Conservation (phyloP, 768 basidiomycete genomes). For the Nidularia pulvinata region DNA sequence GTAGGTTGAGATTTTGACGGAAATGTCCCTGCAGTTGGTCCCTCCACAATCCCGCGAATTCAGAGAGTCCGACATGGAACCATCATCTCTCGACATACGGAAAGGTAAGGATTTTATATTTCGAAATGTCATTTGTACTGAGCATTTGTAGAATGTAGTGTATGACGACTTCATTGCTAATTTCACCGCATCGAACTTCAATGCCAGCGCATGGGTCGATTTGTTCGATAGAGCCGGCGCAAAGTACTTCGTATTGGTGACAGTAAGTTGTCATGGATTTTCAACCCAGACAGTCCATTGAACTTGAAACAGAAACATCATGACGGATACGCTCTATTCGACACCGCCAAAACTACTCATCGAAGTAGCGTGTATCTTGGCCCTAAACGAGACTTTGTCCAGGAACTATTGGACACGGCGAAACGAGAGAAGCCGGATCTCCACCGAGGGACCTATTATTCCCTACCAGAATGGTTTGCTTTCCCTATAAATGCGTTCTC, state of each 20-base stretch:
- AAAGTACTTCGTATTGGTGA: slow-evolving; percentile 60
- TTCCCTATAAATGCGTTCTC: no score
- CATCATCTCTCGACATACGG: slow-evolving; percentile 54
- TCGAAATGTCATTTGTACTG: not conserved
- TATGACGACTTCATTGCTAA: slow-evolving; percentile 61
- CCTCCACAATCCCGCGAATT: slow-evolving; percentile 30
- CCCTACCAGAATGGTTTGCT: slow-evolving; percentile 51
- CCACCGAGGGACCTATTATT: slow-evolving; percentile 59
- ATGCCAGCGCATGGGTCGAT: slow-evolving; percentile 54
- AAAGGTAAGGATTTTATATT: slow-evolving; percentile 12
- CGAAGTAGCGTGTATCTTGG: slow-evolving; percentile 46
- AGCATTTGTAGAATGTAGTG: slow-evolving; percentile 35
- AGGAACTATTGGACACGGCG: slow-evolving; percentile 48
- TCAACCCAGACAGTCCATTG: no score
- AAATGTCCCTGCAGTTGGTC: slow-evolving; percentile 23
- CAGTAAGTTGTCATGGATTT: slow-evolving; percentile 24
- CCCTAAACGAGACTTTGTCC: slow-evolving; percentile 50
- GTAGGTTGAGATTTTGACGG: no score
- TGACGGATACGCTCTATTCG: slow-evolving; percentile 58
- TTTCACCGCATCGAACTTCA: slow-evolving; percentile 52
- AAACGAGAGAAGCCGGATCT: slow-evolving; percentile 47
- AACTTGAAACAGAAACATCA: slow-evolving; percentile 48
- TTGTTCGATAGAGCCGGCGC: slow-evolving; percentile 56
- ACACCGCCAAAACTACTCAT: slow-evolving; percentile 52
- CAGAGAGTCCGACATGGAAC: slow-evolving; percentile 38